phyloP scores from a whole-genome alignment of 805 yeast genomes.

The Zygotorulaspora florentina region DNA sequence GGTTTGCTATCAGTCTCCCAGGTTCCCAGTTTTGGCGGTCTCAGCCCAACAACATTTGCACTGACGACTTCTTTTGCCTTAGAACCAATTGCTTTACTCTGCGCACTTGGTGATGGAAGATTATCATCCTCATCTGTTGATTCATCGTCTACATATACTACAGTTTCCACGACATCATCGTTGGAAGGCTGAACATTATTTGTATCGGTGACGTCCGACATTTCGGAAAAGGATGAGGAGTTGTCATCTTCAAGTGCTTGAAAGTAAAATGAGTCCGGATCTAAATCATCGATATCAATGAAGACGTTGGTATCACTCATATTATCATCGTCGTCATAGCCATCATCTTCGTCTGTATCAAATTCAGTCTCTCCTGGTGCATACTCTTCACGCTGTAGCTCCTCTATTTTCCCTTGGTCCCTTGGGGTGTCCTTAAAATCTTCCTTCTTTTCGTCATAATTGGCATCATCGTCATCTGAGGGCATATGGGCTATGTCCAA shows the following conservation, averaged over 20 bases:
- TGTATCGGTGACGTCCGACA: conserved; percentile 35
- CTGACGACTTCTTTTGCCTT: conserved; percentile 92
- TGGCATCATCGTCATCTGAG: conserved; percentile 36
- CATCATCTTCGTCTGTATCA: conserved; percentile 22
- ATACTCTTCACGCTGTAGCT: conserved; percentile 4
- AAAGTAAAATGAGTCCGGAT: conserved; percentile 36
- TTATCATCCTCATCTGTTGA: conserved; percentile 92
- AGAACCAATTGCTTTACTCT: conserved; percentile 57
- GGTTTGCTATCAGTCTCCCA: conserved; percentile 86
- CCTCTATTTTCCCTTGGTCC: conserved; percentile 26
- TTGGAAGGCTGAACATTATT: conserved; percentile 10
- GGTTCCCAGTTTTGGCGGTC: conserved; percentile 91
- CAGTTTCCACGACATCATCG: conserved; percentile 34
- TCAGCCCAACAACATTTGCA: conserved; percentile 73
- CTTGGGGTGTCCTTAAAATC: conserved; percentile 40
- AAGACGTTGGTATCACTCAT: conserved; percentile 40
- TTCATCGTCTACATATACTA: conserved; percentile 62
- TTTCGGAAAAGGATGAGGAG: conserved; percentile 24
- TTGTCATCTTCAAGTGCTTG: conserved; percentile 30
- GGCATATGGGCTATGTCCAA: conserved; percentile 35
- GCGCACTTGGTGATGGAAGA: conserved; percentile 62
- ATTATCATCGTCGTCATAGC: conserved; percentile 33
- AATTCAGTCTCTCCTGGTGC: conserved; percentile 14
- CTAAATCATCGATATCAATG: conserved; percentile 37
- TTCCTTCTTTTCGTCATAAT: conserved; percentile 33